Evolutionary conservation across 75 land plant species (phyloP), one percentile per base, ranked within the genome.

Genomic region (Larix kaempferi): DNA sequence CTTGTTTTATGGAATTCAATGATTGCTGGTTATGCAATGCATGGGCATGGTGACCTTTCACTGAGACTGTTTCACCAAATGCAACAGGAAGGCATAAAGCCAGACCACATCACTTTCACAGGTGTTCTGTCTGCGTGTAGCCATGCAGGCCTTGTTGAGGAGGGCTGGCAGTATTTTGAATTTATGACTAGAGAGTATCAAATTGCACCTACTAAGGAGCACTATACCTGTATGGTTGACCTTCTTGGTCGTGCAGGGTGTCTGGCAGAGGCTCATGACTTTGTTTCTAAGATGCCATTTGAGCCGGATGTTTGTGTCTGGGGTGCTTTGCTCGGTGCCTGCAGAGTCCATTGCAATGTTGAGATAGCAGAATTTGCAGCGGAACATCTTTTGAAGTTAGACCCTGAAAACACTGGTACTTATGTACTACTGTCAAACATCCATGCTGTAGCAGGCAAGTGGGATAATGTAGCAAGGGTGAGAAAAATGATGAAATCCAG

Each of bases 201-300:
- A 23, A 41, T 90, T 23, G 73, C 80, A 35, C 90, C 90, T 14
- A 65, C 65, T 4, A 33, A 82, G 72, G 89, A 92, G 66, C 94
- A 92, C 74, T 91, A 86, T 74, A 82, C 84, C 41, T 90, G 91
- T 64, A 86, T 92, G 86, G 87, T 90, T 2, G 90, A 92, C 79
- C 78, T 92, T 16, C 65, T 90, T 13, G 82, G 90, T 19, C 81
- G 93, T 56, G 82, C 88, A 33, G 87, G 92, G 56, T 65, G 64
- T 26, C 64, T 90, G 5, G 84, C 82, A 19, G 86, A 86, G 73
- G 83, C 78, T 14, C 63, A 65, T 41, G n/a, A 21, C 22, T 56
- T 92, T 19, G 82, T 92, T 25, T 15, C 76, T 10, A 49, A 13
- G 23, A 92, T 90, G 90, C 87, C 92, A 73, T 64, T 82, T 76